Evolutionary conservation across 2,329 filamentous ascomycete genomes (phyloP).

Genomic region (Exophiala bonariae): DNA sequence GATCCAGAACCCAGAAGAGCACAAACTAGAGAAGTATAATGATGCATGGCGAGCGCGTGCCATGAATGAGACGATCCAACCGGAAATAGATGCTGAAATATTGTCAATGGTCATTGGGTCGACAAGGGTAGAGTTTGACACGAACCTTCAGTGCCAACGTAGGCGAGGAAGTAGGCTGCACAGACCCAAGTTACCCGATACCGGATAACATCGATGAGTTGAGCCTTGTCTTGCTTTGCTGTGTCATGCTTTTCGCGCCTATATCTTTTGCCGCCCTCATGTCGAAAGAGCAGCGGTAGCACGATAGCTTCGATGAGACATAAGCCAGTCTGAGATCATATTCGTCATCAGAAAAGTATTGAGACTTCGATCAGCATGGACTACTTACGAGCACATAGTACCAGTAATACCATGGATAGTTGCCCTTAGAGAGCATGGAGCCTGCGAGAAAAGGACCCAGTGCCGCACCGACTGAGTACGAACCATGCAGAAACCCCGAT

Average conservation of each 20-base stretch:
- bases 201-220: constrained; percentile 31
- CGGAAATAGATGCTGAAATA: constrained; percentile 38
- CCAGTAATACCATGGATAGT: constrained; percentile 39
- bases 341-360: too few relatives aligned
- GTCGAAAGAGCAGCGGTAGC: constrained; percentile 37
- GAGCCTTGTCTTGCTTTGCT: neutral
- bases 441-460: constrained; percentile 37
- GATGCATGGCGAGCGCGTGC: constrained; percentile 38
- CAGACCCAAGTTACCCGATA: constrained; percentile 42
- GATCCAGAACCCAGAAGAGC: constrained; percentile 45
- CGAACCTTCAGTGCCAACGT: constrained; percentile 43
- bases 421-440: constrained; percentile 29
- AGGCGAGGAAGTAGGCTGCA: constrained; percentile 43
- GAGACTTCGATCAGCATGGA: too few relatives aligned
- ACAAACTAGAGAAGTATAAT: constrained; percentile 38
- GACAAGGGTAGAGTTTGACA: neutral
- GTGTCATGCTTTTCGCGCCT: constrained; percentile 26
- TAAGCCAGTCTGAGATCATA: too few relatives aligned
- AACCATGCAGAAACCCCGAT: constrained; percentile 42
- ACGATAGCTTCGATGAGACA: constrained; percentile 28
- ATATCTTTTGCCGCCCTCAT: constrained; percentile 35
- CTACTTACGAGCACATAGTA: constrained; percentile 39
- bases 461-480: constrained; percentile 39
- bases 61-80: constrained; percentile 50
- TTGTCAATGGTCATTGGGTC: neutral